Evolutionary conservation across 2,329 filamentous ascomycete species (phyloP).

Genomic region (Cladosporium oxysporum): DNA sequence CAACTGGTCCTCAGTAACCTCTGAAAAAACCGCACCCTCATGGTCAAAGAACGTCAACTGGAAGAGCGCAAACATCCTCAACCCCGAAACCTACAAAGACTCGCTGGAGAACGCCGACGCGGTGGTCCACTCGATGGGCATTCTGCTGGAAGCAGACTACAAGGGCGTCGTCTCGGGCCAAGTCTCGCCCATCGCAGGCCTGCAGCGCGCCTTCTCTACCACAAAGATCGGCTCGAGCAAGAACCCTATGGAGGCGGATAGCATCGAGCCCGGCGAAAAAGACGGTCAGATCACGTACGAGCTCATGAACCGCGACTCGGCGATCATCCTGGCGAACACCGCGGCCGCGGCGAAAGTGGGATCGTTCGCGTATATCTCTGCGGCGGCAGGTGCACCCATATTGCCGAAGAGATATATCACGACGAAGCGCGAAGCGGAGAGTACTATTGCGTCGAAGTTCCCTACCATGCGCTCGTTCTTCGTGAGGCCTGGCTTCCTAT

Average conservation of each 20-base stretch:
- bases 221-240: conserved; percentile 59
- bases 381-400: conserved; percentile 80
- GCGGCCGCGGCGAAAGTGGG: conserved; percentile 64
- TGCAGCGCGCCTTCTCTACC: conserved; percentile 75
- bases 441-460: conserved; percentile 69
- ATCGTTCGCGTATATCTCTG: conserved; percentile 85
- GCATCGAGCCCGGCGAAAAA: conserved; percentile 65
- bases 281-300: conserved; percentile 89
- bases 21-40: conserved; percentile 66
- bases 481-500: conserved; percentile 83
- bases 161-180: conserved; percentile 84
- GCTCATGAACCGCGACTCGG: conserved; percentile 91
- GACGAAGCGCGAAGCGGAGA: conserved; percentile 90
- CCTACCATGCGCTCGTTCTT: conserved; percentile 78
- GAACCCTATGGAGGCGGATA: conserved; percentile 68
- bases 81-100: conserved; percentile 74
- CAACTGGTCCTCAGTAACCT: conserved; percentile 77
- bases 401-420: conserved; percentile 82
- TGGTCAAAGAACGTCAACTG: conserved; percentile 85
- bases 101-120: conserved; percentile 76
- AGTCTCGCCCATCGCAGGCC: conserved; percentile 76
- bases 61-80: conserved; percentile 85
- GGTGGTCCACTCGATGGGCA: conserved; percentile 94
- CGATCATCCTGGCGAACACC: conserved; percentile 79
- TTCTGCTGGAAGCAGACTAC: conserved; percentile 95